A percentile compares a stretch with the other conserved stretches of the same genome.
phyloP scores from a whole-genome alignment of 2,329 filamentous ascomycete genomes.

The Calonectria hawksworthii region DNA sequence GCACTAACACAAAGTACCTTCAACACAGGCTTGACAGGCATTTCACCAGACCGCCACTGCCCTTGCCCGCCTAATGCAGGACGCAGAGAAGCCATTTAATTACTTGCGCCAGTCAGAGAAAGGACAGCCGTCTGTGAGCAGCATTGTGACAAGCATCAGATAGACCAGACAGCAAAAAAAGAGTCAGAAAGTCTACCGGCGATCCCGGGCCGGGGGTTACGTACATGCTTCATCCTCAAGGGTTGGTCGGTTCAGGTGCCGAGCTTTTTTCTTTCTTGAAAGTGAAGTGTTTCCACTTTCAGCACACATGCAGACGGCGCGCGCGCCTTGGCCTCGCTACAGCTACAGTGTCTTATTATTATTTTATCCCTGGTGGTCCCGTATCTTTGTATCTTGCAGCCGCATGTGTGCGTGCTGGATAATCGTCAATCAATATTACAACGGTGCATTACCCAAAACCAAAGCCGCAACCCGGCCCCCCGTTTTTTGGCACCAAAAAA shows the following conservation, averaged over 20 bases:
- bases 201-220: slow-evolving; percentile 15
- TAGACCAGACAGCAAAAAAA: background rate
- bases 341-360: slow-evolving; percentile 4
- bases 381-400: slow-evolving; percentile 3
- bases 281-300: background rate
- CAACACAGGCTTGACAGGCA: background rate
- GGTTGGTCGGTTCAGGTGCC: background rate
- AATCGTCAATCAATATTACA: slow-evolving; percentile 3
- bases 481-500: background rate
- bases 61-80: background rate
- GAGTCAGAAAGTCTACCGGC: slow-evolving; percentile 1
- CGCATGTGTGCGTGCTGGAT: background rate
- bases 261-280: background rate
- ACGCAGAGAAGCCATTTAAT: background rate
- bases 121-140: background rate
- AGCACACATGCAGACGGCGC: background rate
- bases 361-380: background rate
- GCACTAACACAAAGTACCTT: background rate
- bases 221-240: background rate
- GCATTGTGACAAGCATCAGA: background rate
- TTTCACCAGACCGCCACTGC: slow-evolving; percentile 7
- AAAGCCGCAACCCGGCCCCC: background rate
- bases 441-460: slow-evolving; percentile 16
- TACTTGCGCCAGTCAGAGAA: background rate
- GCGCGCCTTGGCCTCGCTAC: background rate